These are phyloP conservation scores for Oryza longistaminata DNA, from an alignment of 176 grass and related monocot genomes.

Conservation along the genomic window DNA sequence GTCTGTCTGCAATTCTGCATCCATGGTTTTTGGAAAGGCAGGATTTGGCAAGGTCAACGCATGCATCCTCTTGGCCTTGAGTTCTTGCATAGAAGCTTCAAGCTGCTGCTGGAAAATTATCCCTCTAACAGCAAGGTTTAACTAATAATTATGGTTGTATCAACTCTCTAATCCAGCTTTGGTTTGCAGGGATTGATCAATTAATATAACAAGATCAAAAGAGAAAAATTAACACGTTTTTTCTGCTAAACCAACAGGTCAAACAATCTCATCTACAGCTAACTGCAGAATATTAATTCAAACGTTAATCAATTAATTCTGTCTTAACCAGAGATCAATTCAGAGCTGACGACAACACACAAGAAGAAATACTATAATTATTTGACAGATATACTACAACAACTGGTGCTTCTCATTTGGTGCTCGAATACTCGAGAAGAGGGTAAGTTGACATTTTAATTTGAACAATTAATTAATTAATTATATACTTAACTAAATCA, in stretches of 20 bases:
- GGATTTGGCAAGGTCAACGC: conserved; percentile 8
- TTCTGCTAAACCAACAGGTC: conserved; percentile 21
- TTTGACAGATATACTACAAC: not conserved
- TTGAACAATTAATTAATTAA: not conserved
- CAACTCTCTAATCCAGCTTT: conserved; percentile 15
- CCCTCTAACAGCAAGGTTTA: not conserved
- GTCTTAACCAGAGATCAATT: not conserved
- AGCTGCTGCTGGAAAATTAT: not conserved
- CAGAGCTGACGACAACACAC: not conserved
- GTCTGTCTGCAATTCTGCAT: not conserved
- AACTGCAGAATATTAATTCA: not conserved
- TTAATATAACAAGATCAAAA: not conserved
- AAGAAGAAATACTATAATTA: not conserved
- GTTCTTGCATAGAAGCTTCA: not conserved
- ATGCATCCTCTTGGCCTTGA: not conserved
- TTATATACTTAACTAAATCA: not conserved
- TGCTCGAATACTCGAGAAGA: not conserved
- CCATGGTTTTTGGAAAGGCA: not conserved
- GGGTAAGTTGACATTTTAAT: conserved; percentile 18
- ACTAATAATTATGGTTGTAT: not conserved
- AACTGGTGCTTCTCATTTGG: not conserved
- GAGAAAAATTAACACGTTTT: conserved; percentile 5
- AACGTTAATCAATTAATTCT: not conserved
- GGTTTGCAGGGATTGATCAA: not conserved
- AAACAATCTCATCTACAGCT: not conserved